Conservation (phyloP, 176 grass and related monocot genomes). For the Oryza meyeriana region DNA sequence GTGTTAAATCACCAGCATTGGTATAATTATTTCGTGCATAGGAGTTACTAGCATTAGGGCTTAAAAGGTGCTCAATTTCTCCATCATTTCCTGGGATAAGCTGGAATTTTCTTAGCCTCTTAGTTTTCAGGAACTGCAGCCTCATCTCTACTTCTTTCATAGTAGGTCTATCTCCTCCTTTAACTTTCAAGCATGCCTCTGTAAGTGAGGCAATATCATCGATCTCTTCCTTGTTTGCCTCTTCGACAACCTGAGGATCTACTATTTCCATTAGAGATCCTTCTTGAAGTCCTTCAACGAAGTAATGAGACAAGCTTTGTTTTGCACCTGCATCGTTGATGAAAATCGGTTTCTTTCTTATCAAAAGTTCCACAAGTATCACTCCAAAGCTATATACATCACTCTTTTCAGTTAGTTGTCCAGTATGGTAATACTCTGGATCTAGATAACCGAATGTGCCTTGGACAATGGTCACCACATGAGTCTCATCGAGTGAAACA, state of each 20-base stretch:
- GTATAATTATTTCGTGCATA: neutral
- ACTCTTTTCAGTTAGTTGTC: constrained; percentile 45
- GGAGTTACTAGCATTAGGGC: neutral
- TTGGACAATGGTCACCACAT: constrained; percentile 55
- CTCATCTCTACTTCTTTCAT: constrained; percentile 65
- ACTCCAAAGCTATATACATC: constrained; percentile 71
- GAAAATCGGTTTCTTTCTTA: constrained; percentile 48
- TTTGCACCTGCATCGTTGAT: constrained; percentile 19
- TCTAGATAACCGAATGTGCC: constrained; percentile 51
- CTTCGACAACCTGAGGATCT: constrained; percentile 29
- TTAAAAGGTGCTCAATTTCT: constrained; percentile 8
- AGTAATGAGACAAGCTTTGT: constrained; percentile 40
- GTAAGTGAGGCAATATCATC: constrained; percentile 18
- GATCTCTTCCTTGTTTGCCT: constrained; percentile 27
- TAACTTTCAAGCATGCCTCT: constrained; percentile 32
- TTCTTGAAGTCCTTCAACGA: constrained; percentile 2
- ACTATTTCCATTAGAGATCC: constrained; percentile 16
- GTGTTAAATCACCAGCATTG: neutral
- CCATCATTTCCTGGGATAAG: neutral
- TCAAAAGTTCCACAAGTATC: constrained; percentile 42
- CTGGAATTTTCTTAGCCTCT: neutral
- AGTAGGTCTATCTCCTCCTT: constrained; percentile 25
- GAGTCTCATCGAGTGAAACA: constrained; percentile 43
- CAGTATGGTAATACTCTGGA: constrained; percentile 38
- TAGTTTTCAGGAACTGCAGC: constrained; percentile 35